Conservation (phyloP, 306 rosid species). For the Lathyrus oleraceus region DNA sequence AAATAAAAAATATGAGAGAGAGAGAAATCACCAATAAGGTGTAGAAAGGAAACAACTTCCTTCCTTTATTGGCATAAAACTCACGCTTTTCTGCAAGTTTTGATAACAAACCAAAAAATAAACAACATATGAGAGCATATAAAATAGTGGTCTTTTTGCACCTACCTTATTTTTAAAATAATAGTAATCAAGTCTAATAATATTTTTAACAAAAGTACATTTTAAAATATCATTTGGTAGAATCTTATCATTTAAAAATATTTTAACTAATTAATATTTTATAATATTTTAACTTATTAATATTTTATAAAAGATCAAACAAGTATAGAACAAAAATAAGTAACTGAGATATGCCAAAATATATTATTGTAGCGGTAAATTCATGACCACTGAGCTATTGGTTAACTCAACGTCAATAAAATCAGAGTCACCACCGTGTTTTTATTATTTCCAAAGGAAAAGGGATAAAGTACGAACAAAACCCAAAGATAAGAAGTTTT, state of each 20-base stretch:
- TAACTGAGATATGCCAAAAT: background rate
- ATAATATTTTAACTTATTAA: too few relatives aligned
- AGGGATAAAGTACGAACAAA: too few relatives aligned
- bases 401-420: too few relatives aligned
- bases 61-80: constrained; percentile 63
- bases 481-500: too few relatives aligned
- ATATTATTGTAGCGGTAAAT: too few relatives aligned
- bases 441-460: too few relatives aligned
- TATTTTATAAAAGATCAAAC: background rate
- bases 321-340: background rate
- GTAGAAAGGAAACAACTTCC: constrained; percentile 55
- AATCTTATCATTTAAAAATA: background rate
- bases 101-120: constrained; percentile 20
- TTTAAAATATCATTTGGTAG: background rate
- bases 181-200: background rate
- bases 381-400: too few relatives aligned
- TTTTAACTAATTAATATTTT: background rate
- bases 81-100: constrained; percentile 78
- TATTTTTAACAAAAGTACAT: background rate
- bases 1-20: too few relatives aligned
- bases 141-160: constrained; percentile 4
- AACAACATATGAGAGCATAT: constrained; percentile 8
- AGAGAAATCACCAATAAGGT: too few relatives aligned
- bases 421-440: too few relatives aligned
- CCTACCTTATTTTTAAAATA: constrained; percentile 22